These are phyloP conservation scores for Mycoemilia scoparia DNA, from an alignment of 192 early-diverging fungal species.

Conservation along the genomic window DNA sequence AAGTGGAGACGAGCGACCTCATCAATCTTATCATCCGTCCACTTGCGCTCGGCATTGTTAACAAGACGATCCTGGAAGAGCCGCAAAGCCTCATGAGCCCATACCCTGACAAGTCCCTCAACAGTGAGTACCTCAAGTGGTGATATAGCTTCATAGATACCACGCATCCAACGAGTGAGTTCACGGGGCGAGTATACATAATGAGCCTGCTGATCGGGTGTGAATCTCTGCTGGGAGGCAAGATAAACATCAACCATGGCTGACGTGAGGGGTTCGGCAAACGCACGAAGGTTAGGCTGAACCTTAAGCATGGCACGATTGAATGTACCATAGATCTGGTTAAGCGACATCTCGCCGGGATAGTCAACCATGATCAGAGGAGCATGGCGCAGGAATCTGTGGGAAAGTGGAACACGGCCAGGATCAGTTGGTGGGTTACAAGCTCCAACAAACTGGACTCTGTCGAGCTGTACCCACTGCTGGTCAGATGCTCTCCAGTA, in stretches of 20 bases:
- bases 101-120: conserved; percentile 82
- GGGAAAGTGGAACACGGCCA: conserved; percentile 87
- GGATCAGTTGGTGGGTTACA: conserved; percentile 99
- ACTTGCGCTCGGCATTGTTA: conserved; percentile 60
- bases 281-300: conserved; percentile 72
- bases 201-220: conserved; percentile 95
- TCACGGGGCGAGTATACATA: conserved; percentile 99
- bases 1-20: conserved; percentile 71
- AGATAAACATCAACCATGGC: conserved; percentile 98
- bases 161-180: conserved; percentile 95
- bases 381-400: conserved; percentile 91
- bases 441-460: conserved; percentile 98
- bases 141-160: conserved; percentile 88
- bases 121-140: conserved; percentile 57
- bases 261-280: conserved; percentile 72
- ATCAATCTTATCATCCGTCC: conserved; percentile 83
- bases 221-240: conserved; percentile 78
- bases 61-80: conserved; percentile 98
- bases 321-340: conserved; percentile 93
- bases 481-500: conserved; percentile 90
- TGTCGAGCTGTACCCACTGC: conserved; percentile 85
- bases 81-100: conserved; percentile 96
- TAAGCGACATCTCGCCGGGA: conserved; percentile 76
- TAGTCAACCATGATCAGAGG: conserved; percentile 98
- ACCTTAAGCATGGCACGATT: conserved; percentile 84